Evolutionary conservation across 1,284 basidiomycete genomes (phyloP).

Genomic region (Heterobasidion occidentale): DNA sequence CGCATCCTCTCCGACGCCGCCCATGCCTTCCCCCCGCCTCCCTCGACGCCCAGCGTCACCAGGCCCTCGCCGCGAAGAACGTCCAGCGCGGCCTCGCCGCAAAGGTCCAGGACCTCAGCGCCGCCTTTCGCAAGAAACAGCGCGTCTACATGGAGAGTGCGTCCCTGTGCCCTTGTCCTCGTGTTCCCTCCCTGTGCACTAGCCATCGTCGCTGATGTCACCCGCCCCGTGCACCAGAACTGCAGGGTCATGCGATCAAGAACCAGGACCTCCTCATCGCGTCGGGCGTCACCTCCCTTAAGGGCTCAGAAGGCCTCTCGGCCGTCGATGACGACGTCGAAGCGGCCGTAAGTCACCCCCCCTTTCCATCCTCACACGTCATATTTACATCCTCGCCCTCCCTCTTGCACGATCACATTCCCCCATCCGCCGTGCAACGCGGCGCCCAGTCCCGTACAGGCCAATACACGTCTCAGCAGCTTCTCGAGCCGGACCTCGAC

Average conservation of each 20-base stretch:
- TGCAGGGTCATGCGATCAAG: constrained; percentile 92
- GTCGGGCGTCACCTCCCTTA: constrained; percentile 75
- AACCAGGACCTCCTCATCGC: constrained; percentile 87
- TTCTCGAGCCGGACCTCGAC: constrained; percentile 27
- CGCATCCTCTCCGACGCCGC: constrained; percentile 41
- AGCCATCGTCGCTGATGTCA: background rate
- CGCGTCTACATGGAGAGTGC: constrained; percentile 94
- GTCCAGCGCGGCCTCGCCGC: constrained; percentile 95
- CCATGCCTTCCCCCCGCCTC: constrained; percentile 37
- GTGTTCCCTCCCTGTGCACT: constrained; percentile 6
- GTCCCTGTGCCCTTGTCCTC: constrained; percentile 27
- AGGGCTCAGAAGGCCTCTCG: constrained; percentile 71
- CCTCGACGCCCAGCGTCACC: constrained; percentile 41
- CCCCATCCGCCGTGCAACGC: background rate
- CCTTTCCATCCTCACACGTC: constrained; percentile 10
- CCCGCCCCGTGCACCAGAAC: constrained; percentile 39
- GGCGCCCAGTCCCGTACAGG: constrained; percentile 16
- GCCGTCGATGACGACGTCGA: constrained; percentile 83
- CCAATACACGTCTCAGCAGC: constrained; percentile 29
- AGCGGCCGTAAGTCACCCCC: constrained; percentile 47
- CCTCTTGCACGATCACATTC: background rate
- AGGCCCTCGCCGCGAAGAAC: constrained; percentile 79
- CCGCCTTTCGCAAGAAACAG: constrained; percentile 95
- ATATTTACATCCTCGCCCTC: constrained; percentile 15
- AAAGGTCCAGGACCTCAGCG: constrained; percentile 89